Conservation (phyloP, 1,139 yeast species). For the Geotrichum fermentans region DNA sequence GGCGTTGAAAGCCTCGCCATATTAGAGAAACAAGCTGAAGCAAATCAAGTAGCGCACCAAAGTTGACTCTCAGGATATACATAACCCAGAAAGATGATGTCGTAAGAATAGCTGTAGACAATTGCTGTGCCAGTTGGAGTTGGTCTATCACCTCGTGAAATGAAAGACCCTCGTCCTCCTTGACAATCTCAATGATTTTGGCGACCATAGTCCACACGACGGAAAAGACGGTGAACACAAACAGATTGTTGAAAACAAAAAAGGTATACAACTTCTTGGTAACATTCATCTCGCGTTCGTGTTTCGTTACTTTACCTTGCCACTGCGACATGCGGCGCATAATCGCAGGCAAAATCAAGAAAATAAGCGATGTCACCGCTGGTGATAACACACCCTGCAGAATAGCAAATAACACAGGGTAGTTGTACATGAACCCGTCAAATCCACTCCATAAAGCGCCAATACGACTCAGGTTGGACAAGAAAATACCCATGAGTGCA, state of each 20-base stretch:
- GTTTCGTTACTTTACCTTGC: constrained; percentile 40
- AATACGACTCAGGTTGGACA: constrained; percentile 38
- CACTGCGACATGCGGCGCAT: constrained; percentile 39
- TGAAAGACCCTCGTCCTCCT: constrained; percentile 24
- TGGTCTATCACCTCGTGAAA: constrained; percentile 27
- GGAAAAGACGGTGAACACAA: constrained; percentile 39
- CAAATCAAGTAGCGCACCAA: constrained; percentile 36
- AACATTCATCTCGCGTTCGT: constrained; percentile 40
- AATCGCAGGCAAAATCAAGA: constrained; percentile 38
- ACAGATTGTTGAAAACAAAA: constrained; percentile 40
- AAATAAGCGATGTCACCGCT: constrained; percentile 36
- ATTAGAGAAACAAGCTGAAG: constrained; percentile 35
- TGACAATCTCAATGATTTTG: constrained; percentile 32
- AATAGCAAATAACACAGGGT: constrained; percentile 35
- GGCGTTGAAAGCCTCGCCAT: constrained; percentile 31
- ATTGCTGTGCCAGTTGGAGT: constrained; percentile 33
- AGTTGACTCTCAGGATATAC: constrained; percentile 38
- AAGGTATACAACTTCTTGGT: constrained; percentile 38
- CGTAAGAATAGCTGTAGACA: constrained; percentile 38
- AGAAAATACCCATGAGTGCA: constrained; percentile 42
- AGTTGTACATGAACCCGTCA: constrained; percentile 30
- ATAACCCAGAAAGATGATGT: constrained; percentile 44
- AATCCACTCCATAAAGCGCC: constrained; percentile 40
- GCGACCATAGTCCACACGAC: constrained; percentile 40
- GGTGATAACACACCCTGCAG: constrained; percentile 43